These are phyloP conservation scores for Prunus dulcis DNA, from an alignment of 306 rosid genomes.

Conservation along the genomic window DNA sequence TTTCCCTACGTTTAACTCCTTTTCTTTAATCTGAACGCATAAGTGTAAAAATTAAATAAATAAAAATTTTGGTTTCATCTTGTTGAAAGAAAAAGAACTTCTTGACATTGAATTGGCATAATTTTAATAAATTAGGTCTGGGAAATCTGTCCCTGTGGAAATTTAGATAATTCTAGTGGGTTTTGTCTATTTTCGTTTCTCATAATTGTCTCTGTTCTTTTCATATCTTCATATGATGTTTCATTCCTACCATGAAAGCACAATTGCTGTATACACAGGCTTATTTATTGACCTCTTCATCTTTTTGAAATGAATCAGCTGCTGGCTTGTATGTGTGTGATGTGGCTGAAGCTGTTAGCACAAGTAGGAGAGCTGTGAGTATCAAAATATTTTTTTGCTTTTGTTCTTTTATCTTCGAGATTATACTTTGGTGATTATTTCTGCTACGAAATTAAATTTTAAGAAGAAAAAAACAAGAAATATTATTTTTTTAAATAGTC, in stretches of 20 bases:
- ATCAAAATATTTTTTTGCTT: background rate
- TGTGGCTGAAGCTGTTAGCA: slow-evolving; percentile 57
- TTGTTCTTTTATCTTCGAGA: background rate
- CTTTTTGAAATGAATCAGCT: slow-evolving; percentile 26
- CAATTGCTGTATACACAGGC: background rate
- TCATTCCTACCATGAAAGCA: background rate
- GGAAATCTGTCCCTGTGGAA: background rate
- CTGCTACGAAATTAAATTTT: background rate
- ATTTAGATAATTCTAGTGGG: too few species aligned
- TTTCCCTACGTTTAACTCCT: slow-evolving; percentile 4
- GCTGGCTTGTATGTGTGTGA: slow-evolving; percentile 38
- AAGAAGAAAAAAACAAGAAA: background rate
- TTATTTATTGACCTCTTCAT: slow-evolving; percentile 5
- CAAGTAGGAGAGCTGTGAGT: slow-evolving; percentile 66
- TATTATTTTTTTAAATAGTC: background rate
- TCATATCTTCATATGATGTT: background rate
- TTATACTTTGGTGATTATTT: background rate
- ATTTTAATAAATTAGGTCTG: background rate
- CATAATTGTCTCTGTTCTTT: background rate
- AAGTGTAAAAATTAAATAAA: background rate
- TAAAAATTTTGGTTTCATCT: too few species aligned
- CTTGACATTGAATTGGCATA: background rate
- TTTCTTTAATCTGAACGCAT: background rate
- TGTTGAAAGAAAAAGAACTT: background rate
- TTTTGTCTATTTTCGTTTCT: too few species aligned